Base-by-base conservation (phyloP, 495 filamentous ascomycete genomes). In the Penicillium lividum region DNA sequence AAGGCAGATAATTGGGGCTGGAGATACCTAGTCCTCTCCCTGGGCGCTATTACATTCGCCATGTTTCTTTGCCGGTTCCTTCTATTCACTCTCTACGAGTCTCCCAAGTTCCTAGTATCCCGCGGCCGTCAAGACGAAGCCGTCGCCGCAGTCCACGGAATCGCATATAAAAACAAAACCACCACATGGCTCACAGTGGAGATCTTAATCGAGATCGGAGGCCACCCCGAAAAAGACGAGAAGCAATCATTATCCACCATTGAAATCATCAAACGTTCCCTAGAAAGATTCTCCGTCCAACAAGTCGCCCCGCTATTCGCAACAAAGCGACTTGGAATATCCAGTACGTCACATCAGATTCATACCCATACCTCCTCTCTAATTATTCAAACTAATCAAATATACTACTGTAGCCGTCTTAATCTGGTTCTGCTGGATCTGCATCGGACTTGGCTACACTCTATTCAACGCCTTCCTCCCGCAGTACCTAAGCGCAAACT, bases 31-130 rank as follows among this genome's bases (percentile, higher is more conserved):
- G 72, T 87, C 58, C 75, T 88, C 36, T 73, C 81, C 2, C 76
- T 89, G 54, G 89, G 89, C 16, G 84, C 82, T 3, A 68, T 92
- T 13, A 90, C 87, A 0, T 71, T 91, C 40, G 31, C 77, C 36
- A 77, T 80, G 71, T 91, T 89, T 67, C 45, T 84, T 33, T 68
- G 83, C 34, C 86, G 89, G 13, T 88, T 90, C 67, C 73, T 87
- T 46, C 67, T 67, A 16, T 64, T 67, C 54, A 63, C 61, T 6
- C 56, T 67, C 22, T 87, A 81, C 67, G 89, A 92, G 69, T 87
- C 84, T 1, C 89, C 89, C 11, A 92, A 91, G 66, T 91, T 83
- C 61, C 71, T 90, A 28, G 84, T 91, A 70, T 83, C 83, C 5
- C 79, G 82, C 43, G 88, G 86, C 1, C 70, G 76, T 18, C 86